Conservation (phyloP, 768 basidiomycete genomes). For the Tephrocybe sp. region DNA sequence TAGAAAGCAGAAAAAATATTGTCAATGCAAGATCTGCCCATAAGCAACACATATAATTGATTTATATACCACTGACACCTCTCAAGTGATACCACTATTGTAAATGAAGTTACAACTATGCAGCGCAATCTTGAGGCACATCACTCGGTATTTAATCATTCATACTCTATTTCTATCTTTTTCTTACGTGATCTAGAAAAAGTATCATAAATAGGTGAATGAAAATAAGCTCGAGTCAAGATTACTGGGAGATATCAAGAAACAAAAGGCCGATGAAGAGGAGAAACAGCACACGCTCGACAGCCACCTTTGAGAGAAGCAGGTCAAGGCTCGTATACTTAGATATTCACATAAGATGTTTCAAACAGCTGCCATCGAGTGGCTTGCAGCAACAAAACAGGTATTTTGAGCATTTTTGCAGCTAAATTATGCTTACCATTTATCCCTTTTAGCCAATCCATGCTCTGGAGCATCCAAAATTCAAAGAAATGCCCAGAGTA, state of each 20-base stretch:
- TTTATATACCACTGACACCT: too few species aligned
- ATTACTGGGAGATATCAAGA: slow-evolving; percentile 20
- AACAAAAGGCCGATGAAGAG: slow-evolving; percentile 13
- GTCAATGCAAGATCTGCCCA: too few species aligned
- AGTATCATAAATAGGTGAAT: slow-evolving; percentile 27
- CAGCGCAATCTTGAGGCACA: background rate
- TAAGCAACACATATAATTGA: too few species aligned
- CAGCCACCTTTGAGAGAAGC: slow-evolving; percentile 19
- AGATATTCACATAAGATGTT: slow-evolving; percentile 28
- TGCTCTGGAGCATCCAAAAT: slow-evolving; percentile 33
- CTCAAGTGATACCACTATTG: background rate
- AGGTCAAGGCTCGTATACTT: slow-evolving; percentile 16
- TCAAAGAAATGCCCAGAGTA: too few species aligned
- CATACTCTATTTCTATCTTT: background rate
- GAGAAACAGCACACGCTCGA: slow-evolving; percentile 20
- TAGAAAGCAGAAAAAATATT: too few species aligned
- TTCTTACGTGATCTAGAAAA: background rate
- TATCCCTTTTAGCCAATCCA: slow-evolving; percentile 21
- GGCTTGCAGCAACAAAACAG: slow-evolving; percentile 38
- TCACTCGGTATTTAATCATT: background rate
- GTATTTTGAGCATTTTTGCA: slow-evolving; percentile 16
- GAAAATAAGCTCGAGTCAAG: slow-evolving; percentile 25
- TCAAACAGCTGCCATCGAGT: slow-evolving; percentile 27
- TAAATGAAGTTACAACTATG: background rate
- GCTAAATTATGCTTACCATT: background rate